phyloP scores from a whole-genome alignment of 1,284 basidiomycete genomes.

The Ustilago cynodontis region DNA sequence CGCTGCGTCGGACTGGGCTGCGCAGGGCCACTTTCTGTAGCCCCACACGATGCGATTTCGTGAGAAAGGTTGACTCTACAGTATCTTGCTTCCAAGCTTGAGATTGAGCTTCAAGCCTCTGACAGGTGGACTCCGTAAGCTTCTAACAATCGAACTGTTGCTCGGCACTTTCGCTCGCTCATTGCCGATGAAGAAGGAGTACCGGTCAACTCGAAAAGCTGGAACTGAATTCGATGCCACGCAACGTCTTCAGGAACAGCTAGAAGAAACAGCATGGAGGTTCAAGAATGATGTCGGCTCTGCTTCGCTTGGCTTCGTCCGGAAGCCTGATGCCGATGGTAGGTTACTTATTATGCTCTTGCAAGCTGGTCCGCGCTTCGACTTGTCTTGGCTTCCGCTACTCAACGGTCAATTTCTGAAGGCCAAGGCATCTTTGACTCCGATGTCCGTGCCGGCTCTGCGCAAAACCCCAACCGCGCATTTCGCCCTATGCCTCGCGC shows the following conservation, averaged over 20 bases:
- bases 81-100: neutral
- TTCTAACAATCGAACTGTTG: neutral
- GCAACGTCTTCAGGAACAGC: conserved; percentile 2
- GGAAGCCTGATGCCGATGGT: neutral
- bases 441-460: too few species aligned
- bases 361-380: neutral
- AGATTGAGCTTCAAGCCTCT: neutral
- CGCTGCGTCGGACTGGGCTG: neutral
- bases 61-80: neutral
- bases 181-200: neutral
- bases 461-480: too few species aligned
- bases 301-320: neutral
- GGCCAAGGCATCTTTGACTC: too few species aligned
- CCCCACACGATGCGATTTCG: neutral
- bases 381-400: too few species aligned
- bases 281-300: neutral
- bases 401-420: neutral
- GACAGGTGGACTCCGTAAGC: neutral
- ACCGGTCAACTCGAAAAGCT: neutral
- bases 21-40: neutral
- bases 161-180: neutral
- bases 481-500: too few species aligned
- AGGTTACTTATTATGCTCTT: neutral
- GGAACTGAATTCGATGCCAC: neutral
- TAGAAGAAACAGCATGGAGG: neutral